Conservation (phyloP, 345 rosid genomes). For the Salix arbutifolia region DNA sequence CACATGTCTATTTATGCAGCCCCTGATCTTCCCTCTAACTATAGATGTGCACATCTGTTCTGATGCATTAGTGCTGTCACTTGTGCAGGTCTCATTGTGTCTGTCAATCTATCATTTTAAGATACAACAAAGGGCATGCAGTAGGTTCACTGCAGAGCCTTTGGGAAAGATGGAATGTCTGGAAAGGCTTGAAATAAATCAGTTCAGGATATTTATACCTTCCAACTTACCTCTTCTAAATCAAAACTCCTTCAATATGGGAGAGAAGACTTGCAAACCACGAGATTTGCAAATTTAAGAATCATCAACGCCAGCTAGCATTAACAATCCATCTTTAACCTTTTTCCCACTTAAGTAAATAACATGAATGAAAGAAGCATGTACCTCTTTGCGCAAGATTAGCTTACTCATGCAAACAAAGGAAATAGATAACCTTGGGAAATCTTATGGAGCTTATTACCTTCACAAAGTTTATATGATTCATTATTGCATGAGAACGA, state of each 20-base stretch:
- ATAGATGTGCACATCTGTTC: neutral
- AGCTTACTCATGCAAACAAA: neutral
- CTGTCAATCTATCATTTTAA: neutral
- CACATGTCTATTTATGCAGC: neutral
- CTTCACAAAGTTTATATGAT: constrained; percentile 52
- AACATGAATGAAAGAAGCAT: neutral
- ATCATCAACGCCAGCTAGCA: neutral
- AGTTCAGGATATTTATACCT: neutral
- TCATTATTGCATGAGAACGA: constrained; percentile 64
- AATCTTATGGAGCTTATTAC: constrained; percentile 25
- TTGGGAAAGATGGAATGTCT: neutral
- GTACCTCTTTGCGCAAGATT: neutral
- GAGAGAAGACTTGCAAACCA: neutral
- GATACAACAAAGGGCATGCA: neutral
- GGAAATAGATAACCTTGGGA: neutral
- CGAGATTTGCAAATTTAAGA: neutral
- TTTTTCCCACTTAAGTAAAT: neutral
- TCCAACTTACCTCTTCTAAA: neutral
- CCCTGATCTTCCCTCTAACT: neutral
- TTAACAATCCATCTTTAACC: neutral
- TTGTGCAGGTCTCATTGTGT: neutral
- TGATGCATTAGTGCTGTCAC: neutral
- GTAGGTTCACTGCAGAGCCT: neutral
- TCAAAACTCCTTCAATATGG: neutral
- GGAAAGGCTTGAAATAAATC: neutral